Evolutionary conservation across 768 basidiomycete species (phyloP).

Genomic region (Sutorius australiensis): DNA sequence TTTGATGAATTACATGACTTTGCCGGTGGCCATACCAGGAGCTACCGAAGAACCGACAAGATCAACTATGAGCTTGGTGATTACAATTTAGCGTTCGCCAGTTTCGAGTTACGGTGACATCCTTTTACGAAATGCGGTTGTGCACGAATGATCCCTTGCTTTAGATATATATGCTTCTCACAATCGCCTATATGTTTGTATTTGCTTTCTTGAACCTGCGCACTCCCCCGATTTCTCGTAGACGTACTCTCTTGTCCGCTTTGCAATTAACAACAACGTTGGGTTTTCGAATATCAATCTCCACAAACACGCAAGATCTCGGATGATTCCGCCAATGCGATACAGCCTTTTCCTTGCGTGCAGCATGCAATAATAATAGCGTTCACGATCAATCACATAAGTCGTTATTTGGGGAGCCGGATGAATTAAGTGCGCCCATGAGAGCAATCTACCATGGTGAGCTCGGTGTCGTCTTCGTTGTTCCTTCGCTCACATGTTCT

Average conservation of each 20-base stretch:
- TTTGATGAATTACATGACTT: slow-evolving; percentile 14
- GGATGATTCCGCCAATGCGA: not conserved
- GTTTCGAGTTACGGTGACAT: slow-evolving; percentile 58
- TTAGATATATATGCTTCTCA: slow-evolving; percentile 18
- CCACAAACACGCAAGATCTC: slow-evolving; percentile 1
- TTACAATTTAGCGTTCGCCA: slow-evolving; percentile 87
- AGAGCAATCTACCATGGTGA: slow-evolving; percentile 16
- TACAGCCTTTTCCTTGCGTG: not conserved
- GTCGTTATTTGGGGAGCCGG: not conserved
- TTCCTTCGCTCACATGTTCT: slow-evolving; percentile 14
- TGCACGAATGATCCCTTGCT: slow-evolving; percentile 19
- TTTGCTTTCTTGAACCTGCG: slow-evolving; percentile 9
- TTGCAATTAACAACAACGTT: slow-evolving; percentile 21
- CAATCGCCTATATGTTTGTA: slow-evolving; percentile 15
- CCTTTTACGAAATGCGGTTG: slow-evolving; percentile 7
- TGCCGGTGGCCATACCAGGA: slow-evolving; percentile 23
- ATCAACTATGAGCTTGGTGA: slow-evolving; percentile 98
- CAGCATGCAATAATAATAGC: slow-evolving; percentile 8
- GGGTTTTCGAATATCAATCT: slow-evolving; percentile 3
- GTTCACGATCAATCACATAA: slow-evolving; percentile 18
- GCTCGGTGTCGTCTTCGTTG: slow-evolving; percentile 12
- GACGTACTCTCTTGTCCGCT: slow-evolving; percentile 13
- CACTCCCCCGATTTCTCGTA: slow-evolving; percentile 12
- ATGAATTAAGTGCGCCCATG: slow-evolving; percentile 8
- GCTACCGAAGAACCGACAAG: slow-evolving; percentile 86